Evolutionary conservation across 192 early-diverging fungal genomes (phyloP).

Genomic region (Chytriomyces sp.): DNA sequence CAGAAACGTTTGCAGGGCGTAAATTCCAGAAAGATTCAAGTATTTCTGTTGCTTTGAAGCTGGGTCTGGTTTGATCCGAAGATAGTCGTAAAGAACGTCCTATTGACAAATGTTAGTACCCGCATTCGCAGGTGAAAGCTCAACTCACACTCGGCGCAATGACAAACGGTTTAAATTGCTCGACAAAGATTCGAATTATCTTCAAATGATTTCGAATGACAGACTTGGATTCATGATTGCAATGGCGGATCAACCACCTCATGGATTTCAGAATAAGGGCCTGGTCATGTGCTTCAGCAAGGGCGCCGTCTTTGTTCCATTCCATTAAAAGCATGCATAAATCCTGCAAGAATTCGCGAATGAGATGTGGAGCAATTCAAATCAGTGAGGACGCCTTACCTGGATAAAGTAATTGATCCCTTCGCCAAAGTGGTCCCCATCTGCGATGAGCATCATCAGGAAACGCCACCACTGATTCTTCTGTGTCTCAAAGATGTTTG

Average conservation of each 20-base stretch:
- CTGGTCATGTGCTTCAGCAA: not conserved
- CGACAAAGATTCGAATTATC: slow-evolving; percentile 64
- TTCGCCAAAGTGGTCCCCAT: slow-evolving; percentile 58
- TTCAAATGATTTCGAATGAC: slow-evolving; percentile 60
- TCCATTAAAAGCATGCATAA: slow-evolving; percentile 65
- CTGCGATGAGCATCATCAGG: slow-evolving; percentile 58
- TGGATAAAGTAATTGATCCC: slow-evolving; percentile 75
- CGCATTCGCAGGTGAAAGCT: not conserved
- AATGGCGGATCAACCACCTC: slow-evolving; percentile 25
- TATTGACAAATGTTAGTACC: slow-evolving; percentile 5
- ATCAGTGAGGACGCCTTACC: slow-evolving; percentile 39
- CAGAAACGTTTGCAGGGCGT: slow-evolving; percentile 61
- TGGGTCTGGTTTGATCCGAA: slow-evolving; percentile 26
- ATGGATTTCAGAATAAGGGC: slow-evolving; percentile 21
- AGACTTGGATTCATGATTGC: slow-evolving; percentile 33
- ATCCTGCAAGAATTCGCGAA: slow-evolving; percentile 51
- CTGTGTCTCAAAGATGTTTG: slow-evolving; percentile 66
- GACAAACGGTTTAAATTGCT: slow-evolving; percentile 64
- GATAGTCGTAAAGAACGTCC: slow-evolving; percentile 34
- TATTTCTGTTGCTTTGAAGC: slow-evolving; percentile 34
- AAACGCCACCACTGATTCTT: slow-evolving; percentile 64
- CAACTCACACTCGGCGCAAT: slow-evolving; percentile 68
- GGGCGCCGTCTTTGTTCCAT: slow-evolving; percentile 59
- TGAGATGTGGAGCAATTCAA: not conserved
- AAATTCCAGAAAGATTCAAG: slow-evolving; percentile 62